Base-by-base conservation (phyloP, 768 basidiomycete genomes). In the Fomitopsis pulvina region DNA sequence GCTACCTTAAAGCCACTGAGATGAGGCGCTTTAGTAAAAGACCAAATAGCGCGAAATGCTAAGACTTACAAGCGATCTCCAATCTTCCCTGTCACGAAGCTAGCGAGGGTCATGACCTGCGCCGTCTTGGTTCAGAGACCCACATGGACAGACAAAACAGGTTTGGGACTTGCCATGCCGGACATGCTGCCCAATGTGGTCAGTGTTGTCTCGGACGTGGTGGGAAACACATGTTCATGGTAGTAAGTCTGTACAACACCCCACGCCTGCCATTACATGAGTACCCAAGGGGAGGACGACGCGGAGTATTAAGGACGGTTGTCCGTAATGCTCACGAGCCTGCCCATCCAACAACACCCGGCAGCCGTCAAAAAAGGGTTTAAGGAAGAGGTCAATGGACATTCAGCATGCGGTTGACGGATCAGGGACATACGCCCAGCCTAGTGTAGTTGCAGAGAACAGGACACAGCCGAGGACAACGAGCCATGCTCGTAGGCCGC, bases 191-290 rank as follows among this genome's bases (percentile, higher is more conserved):
- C 56, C 34, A 60, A 42, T 16, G 51, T 53, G 45, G 52, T 57
- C 29, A 60, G 48, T 4, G 55, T 45, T 6, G 62, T 57, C 12
- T 53, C 54, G 26, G 60, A 58, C 9, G 55, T 53, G 28, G 57
- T 48, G 18, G 58, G 56, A 30, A 65, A 56, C 2, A 61, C 53
- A 26, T 50, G 44, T 34, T 59, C 50, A n/a, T 59, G 50, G 52
- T 68, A 69, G 58, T 69, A 69, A 14, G 59, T 54, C 57, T 71
- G 66, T 52, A 61, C 66, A 12, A 68, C 67, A 18, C 70, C 70
- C 50, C 61, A 68, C 26, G 55, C 57, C 57, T 21, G 61, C 50
- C 37, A 32, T 9, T n/a, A 41, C 25, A 54, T 58, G 50, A 58
- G 54, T 53, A 56, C 47, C 51, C 11, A 32, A 37, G 21, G 57